A percentile compares a stretch with the other conserved stretches of the same genome.
phyloP scores from a whole-genome alignment of 192 early-diverging fungal genomes.

The Umbelopsis vinacea region DNA sequence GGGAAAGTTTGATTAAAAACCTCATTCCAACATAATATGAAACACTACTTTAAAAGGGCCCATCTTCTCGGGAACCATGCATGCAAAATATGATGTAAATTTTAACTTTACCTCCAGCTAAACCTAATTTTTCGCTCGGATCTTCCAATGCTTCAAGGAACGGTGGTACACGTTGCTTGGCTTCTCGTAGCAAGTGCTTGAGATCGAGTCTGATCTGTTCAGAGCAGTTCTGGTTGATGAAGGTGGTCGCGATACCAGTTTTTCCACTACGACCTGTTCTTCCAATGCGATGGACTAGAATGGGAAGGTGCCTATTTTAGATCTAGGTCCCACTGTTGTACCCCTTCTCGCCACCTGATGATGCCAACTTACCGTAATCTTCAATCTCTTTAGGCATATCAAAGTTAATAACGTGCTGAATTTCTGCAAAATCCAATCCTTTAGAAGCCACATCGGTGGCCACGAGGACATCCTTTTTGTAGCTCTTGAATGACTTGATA shows the following conservation, averaged over 20 bases:
- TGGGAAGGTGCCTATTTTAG: slow-evolving; percentile 20
- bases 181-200: slow-evolving; percentile 90
- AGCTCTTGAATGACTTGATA: slow-evolving; percentile 85
- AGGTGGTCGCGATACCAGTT: slow-evolving; percentile 96
- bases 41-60: too few species aligned
- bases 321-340: too few species aligned
- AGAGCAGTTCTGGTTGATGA: slow-evolving; percentile 91
- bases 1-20: too few species aligned
- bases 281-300: slow-evolving; percentile 89
- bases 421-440: slow-evolving; percentile 93
- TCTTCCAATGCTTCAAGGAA: slow-evolving; percentile 85
- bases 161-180: slow-evolving; percentile 91
- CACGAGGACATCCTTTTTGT: slow-evolving; percentile 93
- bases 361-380: slow-evolving; percentile 77
- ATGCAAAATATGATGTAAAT: slow-evolving; percentile 6
- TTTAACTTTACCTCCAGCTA: slow-evolving; percentile 56
- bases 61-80: neutral
- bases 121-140: slow-evolving; percentile 84
- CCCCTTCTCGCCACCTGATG: too few species aligned
- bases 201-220: slow-evolving; percentile 95
- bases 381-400: slow-evolving; percentile 99
- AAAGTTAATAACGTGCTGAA: slow-evolving; percentile 98
- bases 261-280: slow-evolving; percentile 96
- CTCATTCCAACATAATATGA: too few species aligned
- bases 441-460: slow-evolving; percentile 98